Conservation (phyloP, 176 grass and related monocot genomes). For the Guadua angustifolia region DNA sequence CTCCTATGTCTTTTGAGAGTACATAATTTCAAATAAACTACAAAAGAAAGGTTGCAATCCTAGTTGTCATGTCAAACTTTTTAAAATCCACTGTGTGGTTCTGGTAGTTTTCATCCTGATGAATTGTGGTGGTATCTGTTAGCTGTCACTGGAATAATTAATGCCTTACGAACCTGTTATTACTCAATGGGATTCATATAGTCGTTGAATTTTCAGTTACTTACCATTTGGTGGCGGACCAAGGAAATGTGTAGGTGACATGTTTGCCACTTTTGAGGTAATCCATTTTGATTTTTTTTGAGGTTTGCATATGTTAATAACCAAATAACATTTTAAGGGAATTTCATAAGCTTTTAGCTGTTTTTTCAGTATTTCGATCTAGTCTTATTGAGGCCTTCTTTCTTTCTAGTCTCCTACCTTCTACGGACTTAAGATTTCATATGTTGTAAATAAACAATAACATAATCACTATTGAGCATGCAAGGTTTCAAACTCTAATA, state of each 20-base stretch:
- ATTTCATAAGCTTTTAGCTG: background rate
- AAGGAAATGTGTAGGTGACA: constrained; percentile 96
- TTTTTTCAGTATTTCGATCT: background rate
- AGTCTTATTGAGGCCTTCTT: background rate
- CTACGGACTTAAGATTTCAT: background rate
- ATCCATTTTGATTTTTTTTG: constrained; percentile 12
- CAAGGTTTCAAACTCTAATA: constrained; percentile 6
- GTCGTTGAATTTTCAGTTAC: constrained; percentile 79
- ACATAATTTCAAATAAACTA: constrained; percentile 14
- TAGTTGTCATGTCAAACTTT: background rate
- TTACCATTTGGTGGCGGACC: constrained; percentile 96
- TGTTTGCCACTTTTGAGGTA: constrained; percentile 99
- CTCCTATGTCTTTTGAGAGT: background rate
- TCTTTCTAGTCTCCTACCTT: constrained; percentile 18
- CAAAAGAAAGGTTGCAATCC: background rate
- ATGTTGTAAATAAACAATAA: constrained; percentile 18
- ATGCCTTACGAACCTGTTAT: background rate
- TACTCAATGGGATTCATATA: constrained; percentile 24
- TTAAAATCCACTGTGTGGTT: constrained; percentile 1
- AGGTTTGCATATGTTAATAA: background rate
- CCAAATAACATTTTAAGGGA: background rate
- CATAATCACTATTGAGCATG: constrained; percentile 8
- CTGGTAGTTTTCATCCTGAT: constrained; percentile 13
- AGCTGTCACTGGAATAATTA: background rate
- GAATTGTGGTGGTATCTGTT: background rate